Evolutionary conservation across 1,284 basidiomycete genomes (phyloP).

Genomic region (Coniferiporia weirii): DNA sequence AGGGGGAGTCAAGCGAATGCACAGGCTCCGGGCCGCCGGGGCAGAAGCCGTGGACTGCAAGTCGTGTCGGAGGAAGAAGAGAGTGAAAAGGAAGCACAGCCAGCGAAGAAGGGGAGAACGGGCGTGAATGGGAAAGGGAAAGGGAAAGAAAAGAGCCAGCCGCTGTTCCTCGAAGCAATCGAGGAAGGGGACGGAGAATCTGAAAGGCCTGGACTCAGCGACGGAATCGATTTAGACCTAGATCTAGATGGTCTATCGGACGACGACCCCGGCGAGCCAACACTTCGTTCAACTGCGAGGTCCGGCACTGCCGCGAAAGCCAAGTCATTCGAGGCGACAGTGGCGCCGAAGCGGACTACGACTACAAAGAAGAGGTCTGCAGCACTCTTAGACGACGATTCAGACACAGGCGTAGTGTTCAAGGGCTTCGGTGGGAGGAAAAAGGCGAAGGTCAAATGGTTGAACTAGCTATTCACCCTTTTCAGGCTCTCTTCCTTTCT

Average conservation of each 20-base stretch:
- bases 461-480: background rate
- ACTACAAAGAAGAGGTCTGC: conserved; percentile 33
- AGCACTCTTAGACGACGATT: conserved; percentile 56
- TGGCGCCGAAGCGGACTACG: conserved; percentile 21
- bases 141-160: conserved; percentile 23
- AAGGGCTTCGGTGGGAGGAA: conserved; percentile 50
- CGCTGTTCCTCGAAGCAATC: conserved; percentile 43
- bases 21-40: background rate
- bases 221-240: background rate
- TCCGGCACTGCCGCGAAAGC: conserved; percentile 23
- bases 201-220: background rate
- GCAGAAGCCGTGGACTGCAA: conserved; percentile 2
- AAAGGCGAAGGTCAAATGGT: conserved; percentile 15
- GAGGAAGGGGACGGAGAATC: conserved; percentile 24
- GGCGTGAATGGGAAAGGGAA: conserved; percentile 15
- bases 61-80: conserved; percentile 14
- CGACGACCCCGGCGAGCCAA: conserved; percentile 14
- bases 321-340: conserved; percentile 16
- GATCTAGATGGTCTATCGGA: conserved; percentile 4
- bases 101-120: conserved; percentile 18
- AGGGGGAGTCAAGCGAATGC: background rate
- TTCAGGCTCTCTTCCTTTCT: background rate
- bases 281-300: conserved; percentile 28
- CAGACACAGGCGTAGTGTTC: conserved; percentile 64
- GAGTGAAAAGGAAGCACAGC: conserved; percentile 11